phyloP scores from a whole-genome alignment of 2,329 filamentous ascomycete species.

The Aspergillus fructus region DNA sequence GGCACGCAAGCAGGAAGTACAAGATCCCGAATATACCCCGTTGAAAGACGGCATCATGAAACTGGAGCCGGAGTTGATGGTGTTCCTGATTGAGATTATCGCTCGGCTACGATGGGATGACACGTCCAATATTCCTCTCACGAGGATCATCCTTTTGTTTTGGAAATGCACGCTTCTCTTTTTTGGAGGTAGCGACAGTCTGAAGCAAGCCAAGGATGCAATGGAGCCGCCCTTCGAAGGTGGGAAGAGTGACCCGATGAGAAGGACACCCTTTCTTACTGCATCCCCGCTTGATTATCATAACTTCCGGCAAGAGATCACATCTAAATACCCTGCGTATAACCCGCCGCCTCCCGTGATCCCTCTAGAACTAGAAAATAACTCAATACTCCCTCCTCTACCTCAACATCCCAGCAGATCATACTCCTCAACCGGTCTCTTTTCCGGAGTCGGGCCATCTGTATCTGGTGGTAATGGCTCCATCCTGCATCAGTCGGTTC shows the following conservation, averaged over 20 bases:
- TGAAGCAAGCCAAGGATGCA: constrained; percentile 71
- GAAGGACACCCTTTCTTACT: constrained; percentile 76
- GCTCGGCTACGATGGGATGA: constrained; percentile 71
- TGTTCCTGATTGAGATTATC: constrained; percentile 69
- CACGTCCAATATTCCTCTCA: constrained; percentile 54
- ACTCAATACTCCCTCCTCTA: constrained; percentile 82
- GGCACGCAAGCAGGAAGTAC: constrained; percentile 37
- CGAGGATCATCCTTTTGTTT: constrained; percentile 74
- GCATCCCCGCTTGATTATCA: constrained; percentile 96
- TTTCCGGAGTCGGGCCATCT: constrained; percentile 55
- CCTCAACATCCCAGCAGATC: constrained; percentile 69
- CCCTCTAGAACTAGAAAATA: constrained; percentile 85
- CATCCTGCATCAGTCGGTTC: constrained; percentile 92
- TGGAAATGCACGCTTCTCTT: constrained; percentile 90
- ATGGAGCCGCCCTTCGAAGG: constrained; percentile 58
- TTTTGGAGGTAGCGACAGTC: constrained; percentile 75
- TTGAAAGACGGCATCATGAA: constrained; percentile 45
- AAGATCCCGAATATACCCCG: constrained; percentile 23
- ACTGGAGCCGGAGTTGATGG: constrained; percentile 66
- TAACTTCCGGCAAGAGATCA: constrained; percentile 92
- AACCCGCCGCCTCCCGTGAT: constrained; percentile 81
- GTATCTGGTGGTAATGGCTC: constrained; percentile 54
- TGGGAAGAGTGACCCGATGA: constrained; percentile 42
- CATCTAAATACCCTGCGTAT: constrained; percentile 96
- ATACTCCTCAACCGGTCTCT: constrained; percentile 61